A percentile compares a stretch with the other conserved stretches of the same genome.
These are phyloP conservation scores for Stramenopiles sp. DNA, from an alignment of 352 stramenopile species.

Conservation along the genomic window DNA sequence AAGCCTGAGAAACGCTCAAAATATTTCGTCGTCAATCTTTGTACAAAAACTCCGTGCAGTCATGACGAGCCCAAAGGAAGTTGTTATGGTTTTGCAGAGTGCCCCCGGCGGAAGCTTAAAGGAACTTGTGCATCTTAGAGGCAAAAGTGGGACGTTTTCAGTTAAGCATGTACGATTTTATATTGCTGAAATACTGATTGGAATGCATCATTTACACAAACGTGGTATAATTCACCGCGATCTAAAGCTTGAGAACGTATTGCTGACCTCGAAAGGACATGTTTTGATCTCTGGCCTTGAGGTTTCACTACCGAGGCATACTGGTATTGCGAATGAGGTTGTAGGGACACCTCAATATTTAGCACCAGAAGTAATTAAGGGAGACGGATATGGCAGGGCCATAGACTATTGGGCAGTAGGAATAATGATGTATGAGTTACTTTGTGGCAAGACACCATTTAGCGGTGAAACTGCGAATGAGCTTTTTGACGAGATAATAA, in stretches of 20 bases:
- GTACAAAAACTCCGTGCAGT: background rate
- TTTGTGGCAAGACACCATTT: conserved; percentile 65
- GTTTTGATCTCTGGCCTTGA: background rate
- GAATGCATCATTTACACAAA: background rate
- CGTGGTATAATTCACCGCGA: background rate
- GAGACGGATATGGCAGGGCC: conserved; percentile 28
- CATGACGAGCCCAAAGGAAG: background rate
- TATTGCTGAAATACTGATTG: background rate
- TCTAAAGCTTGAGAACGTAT: background rate
- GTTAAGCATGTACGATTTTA: background rate
- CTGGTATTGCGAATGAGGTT: background rate
- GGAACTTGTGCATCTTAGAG: background rate
- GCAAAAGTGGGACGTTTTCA: background rate
- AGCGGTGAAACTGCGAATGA: conserved; percentile 50
- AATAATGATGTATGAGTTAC: conserved; percentile 76
- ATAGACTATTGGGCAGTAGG: conserved; percentile 77
- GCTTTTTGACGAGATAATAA: background rate
- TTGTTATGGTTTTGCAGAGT: background rate
- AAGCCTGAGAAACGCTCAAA: background rate
- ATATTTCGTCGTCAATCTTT: background rate
- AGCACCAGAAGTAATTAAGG: background rate
- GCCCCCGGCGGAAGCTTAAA: background rate
- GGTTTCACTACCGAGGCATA: background rate
- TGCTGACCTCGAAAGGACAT: conserved; percentile 1
- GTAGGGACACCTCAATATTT: background rate